Conservation (phyloP, 2,329 filamentous ascomycete genomes). For the Diplodia mutila region DNA sequence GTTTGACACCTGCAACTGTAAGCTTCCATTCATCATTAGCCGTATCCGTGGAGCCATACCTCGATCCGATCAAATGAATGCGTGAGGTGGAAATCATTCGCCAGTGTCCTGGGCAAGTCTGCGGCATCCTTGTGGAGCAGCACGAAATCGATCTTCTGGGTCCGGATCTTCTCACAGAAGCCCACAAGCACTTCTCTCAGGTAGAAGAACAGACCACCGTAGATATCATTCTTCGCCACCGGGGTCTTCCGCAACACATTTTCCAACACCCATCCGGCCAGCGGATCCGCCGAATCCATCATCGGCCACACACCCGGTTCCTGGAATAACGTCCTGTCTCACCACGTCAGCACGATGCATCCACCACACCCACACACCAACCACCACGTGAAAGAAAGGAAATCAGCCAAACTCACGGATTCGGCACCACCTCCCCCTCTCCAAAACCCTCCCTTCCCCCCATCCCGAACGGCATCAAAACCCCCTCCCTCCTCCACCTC, state of each 20-base stretch:
- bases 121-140: conserved; percentile 36
- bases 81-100: not conserved
- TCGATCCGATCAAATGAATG: conserved; percentile 45
- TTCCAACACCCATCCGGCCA: conserved; percentile 41
- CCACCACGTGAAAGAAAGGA: too few species aligned
- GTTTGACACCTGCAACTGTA: conserved; percentile 42
- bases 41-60: conserved; percentile 25
- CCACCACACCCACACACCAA: too few species aligned
- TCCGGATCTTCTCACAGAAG: conserved; percentile 38
- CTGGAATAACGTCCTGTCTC: conserved; percentile 44
- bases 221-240: conserved; percentile 41
- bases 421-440: conserved; percentile 44
- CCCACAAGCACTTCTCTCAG: conserved; percentile 36
- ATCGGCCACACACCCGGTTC: conserved; percentile 39
- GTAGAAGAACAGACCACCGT: conserved; percentile 46
- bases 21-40: too few species aligned
- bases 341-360: not conserved
- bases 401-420: conserved; percentile 43
- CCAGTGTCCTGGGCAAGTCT: not conserved
- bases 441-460: conserved; percentile 39
- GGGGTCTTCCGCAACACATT: conserved; percentile 36
- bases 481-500: conserved; percentile 44
- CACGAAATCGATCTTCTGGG: conserved; percentile 33
- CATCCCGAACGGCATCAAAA: conserved; percentile 48
- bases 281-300: conserved; percentile 45